phyloP scores from a whole-genome alignment of 2,329 filamentous ascomycete species.

The Ophiostoma montium region DNA sequence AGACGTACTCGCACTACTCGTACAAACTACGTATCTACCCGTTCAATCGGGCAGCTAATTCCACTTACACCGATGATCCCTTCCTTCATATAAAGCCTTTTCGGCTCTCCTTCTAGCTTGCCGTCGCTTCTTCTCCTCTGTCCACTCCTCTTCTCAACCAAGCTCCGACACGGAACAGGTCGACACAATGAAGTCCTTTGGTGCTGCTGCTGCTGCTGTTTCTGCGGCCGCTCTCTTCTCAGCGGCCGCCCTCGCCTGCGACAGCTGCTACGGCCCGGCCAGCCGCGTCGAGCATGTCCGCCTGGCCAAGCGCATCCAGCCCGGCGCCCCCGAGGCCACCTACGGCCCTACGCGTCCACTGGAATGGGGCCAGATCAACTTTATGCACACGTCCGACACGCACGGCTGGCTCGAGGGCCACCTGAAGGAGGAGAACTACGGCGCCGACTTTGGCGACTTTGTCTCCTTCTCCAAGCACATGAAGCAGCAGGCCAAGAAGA shows the following conservation, averaged over 20 bases:
- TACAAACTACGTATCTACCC: not conserved
- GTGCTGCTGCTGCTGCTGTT: not conserved
- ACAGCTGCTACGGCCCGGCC: slow-evolving; percentile 28
- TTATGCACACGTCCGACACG: slow-evolving; percentile 47
- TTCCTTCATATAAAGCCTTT: not conserved
- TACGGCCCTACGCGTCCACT: slow-evolving; percentile 28
- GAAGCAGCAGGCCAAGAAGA: slow-evolving; percentile 39
- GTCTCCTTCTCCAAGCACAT: slow-evolving; percentile 45
- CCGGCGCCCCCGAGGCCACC: slow-evolving; percentile 27
- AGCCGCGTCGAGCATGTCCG: slow-evolving; percentile 26
- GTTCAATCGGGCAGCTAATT: no score
- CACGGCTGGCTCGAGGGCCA: slow-evolving; percentile 50
- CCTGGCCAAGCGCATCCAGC: slow-evolving; percentile 34
- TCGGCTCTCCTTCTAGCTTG: not conserved
- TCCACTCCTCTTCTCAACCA: not conserved
- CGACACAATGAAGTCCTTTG: slow-evolving; percentile 2
- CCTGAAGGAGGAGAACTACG: slow-evolving; percentile 47
- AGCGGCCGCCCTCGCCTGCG: slow-evolving; percentile 22
- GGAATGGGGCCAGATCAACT: slow-evolving; percentile 51
- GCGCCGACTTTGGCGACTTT: slow-evolving; percentile 53
- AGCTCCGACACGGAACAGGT: not conserved
- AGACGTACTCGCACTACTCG: not conserved
- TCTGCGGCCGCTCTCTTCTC: slow-evolving; percentile 7
- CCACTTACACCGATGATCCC: not conserved
- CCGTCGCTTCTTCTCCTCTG: not conserved